Conservation (phyloP, 208 protist genomes). For the Acanthamoeba culbertsoni region DNA sequence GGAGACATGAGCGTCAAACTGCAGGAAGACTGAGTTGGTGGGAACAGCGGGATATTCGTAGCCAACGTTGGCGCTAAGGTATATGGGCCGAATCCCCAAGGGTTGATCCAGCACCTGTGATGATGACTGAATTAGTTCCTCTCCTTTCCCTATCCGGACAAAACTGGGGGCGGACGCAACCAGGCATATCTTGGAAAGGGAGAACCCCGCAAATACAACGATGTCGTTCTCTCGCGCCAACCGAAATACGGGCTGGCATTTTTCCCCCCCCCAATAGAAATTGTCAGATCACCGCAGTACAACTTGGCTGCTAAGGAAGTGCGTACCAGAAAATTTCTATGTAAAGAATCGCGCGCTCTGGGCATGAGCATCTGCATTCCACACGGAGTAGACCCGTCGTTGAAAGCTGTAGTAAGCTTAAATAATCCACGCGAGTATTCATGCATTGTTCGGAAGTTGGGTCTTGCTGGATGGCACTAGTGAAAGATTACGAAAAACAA, state of each 20-base stretch:
- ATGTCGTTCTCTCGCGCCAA: background rate
- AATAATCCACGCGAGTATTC: slow-evolving; percentile 2
- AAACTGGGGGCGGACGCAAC: background rate
- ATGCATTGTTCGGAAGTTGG: slow-evolving; percentile 37
- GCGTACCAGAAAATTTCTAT: background rate
- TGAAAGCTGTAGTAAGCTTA: background rate
- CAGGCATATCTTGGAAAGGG: background rate
- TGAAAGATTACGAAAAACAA: background rate
- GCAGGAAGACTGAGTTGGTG: background rate
- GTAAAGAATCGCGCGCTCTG: background rate
- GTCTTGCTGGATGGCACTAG: background rate
- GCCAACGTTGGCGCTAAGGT: background rate
- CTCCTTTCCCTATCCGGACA: background rate
- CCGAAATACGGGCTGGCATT: background rate
- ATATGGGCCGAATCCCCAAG: background rate
- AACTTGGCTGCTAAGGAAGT: background rate
- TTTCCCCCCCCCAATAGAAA: background rate
- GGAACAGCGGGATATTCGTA: background rate
- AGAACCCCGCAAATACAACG: background rate
- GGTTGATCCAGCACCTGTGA: background rate
- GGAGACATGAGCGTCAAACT: background rate
- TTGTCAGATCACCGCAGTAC: background rate
- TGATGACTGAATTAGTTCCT: background rate
- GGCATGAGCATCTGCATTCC: slow-evolving; percentile 48
- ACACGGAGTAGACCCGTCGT: background rate